These are phyloP conservation scores for Biscogniauxia sp. DNA, from an alignment of 2,329 filamentous ascomycete genomes.

Conservation along the genomic window DNA sequence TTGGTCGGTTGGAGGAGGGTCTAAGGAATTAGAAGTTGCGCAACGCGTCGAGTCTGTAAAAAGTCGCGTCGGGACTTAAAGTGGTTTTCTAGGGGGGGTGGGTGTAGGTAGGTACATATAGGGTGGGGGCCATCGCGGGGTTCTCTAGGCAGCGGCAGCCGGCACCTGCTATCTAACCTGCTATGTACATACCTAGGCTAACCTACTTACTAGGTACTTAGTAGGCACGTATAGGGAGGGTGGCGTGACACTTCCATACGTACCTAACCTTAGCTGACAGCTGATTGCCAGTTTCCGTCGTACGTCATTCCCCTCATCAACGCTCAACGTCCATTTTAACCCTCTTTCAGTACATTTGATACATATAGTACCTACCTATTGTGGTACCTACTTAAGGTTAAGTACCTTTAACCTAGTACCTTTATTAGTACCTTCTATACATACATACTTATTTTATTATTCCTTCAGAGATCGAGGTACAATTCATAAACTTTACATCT, in stretches of 20 bases:
- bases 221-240: no score
- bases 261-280: not conserved
- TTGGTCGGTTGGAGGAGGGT: slow-evolving; percentile 2
- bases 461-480: no score
- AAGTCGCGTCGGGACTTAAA: slow-evolving; percentile 28
- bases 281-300: not conserved
- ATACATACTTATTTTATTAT: no score
- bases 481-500: no score
- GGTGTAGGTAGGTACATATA: slow-evolving; percentile 3
- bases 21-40: slow-evolving; percentile 1
- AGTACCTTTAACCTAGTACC: no score
- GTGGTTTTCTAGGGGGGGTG: slow-evolving; percentile 13
- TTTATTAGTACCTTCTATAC: no score
- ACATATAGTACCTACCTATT: not conserved
- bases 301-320: not conserved
- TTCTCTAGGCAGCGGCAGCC: not conserved
- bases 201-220: no score
- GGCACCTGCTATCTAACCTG: no score
- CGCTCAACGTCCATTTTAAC: not conserved
- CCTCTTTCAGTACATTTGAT: not conserved
- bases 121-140: not conserved
- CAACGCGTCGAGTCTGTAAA: slow-evolving; percentile 26
- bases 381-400: no score
- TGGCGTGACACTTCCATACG: no score
- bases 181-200: no score